These are phyloP conservation scores for Smithsoniella earleae DNA, from an alignment of 163 green algal genomes.

Conservation along the genomic window DNA sequence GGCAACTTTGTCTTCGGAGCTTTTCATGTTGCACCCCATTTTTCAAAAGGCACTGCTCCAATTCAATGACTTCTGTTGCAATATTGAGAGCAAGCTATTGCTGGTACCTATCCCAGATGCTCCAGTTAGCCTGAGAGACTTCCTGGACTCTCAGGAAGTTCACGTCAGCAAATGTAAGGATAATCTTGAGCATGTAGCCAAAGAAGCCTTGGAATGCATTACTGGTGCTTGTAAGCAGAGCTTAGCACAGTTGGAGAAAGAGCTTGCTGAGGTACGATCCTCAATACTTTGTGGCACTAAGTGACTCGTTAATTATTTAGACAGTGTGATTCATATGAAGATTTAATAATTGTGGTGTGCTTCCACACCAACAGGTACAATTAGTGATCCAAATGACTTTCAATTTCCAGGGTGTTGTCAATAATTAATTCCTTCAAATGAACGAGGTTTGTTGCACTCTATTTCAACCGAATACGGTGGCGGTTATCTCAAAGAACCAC, in stretches of 20 bases:
- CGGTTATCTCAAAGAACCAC: too few species aligned
- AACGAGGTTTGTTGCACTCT: too few species aligned
- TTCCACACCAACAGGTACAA: too few species aligned
- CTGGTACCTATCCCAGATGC: slow-evolving; percentile 5
- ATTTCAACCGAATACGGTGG: too few species aligned
- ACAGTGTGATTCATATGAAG: slow-evolving; percentile 9
- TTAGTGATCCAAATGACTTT: too few species aligned
- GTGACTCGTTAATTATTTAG: too few species aligned
- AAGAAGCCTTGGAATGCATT: slow-evolving; percentile 21
- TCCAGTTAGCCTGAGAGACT: slow-evolving; percentile 43
- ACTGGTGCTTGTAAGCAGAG: slow-evolving; percentile 17
- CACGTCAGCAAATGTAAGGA: slow-evolving; percentile 32
- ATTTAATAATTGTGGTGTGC: too few species aligned
- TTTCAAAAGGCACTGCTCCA: slow-evolving; percentile 52
- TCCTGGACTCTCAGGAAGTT: slow-evolving; percentile 43
- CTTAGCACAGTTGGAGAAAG: slow-evolving; percentile 12
- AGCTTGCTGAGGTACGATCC: slow-evolving; percentile 14
- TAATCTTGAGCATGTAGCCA: slow-evolving; percentile 32
- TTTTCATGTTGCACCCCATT: slow-evolving; percentile 63
- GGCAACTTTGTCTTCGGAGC: slow-evolving; percentile 49
- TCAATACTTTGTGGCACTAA: too few species aligned
- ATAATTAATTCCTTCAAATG: too few species aligned
- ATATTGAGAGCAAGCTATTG: slow-evolving; percentile 49
- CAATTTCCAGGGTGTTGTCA: too few species aligned
- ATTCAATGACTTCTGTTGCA: slow-evolving; percentile 52